phyloP scores from a whole-genome alignment of 805 yeast genomes.

The Ogataea thermomethanolica region DNA sequence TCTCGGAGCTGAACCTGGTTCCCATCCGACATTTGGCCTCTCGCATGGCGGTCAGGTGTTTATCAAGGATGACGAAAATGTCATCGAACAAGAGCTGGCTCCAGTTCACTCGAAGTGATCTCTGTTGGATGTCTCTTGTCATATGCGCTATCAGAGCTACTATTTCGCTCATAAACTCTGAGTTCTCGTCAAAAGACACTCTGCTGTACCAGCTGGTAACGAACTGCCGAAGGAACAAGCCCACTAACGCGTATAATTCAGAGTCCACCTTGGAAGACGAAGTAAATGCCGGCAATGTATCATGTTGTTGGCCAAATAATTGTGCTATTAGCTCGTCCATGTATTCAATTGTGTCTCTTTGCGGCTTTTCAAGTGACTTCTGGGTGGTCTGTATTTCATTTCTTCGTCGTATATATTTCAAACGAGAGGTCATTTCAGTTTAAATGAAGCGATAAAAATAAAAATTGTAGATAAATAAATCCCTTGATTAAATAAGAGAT shows the following conservation, averaged over 20 bases:
- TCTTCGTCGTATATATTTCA: slow-evolving; percentile 6
- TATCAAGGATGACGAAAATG: slow-evolving; percentile 38
- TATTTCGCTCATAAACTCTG: slow-evolving; percentile 40
- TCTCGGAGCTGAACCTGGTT: slow-evolving; percentile 14
- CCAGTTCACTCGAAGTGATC: slow-evolving; percentile 33
- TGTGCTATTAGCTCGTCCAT: slow-evolving; percentile 18
- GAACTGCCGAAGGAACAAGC: slow-evolving; percentile 45
- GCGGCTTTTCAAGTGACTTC: background rate
- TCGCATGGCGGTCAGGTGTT: slow-evolving; percentile 20
- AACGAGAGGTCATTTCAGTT: slow-evolving; percentile 2
- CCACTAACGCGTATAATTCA: slow-evolving; percentile 44
- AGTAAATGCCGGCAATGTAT: slow-evolving; percentile 37
- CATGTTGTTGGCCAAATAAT: slow-evolving; percentile 17
- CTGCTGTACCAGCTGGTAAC: slow-evolving; percentile 44
- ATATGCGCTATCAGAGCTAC: slow-evolving; percentile 38
- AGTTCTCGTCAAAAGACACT: slow-evolving; percentile 37
- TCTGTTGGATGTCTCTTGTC: slow-evolving; percentile 36
- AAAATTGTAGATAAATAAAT: slow-evolving; percentile 30
- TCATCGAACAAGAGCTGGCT: slow-evolving; percentile 41
- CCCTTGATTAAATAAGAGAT: slow-evolving; percentile 5
- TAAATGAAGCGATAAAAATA: slow-evolving; percentile 33
- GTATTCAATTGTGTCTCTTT: slow-evolving; percentile 27
- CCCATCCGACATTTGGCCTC: slow-evolving; percentile 9
- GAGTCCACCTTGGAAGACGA: slow-evolving; percentile 39
- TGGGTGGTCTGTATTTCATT: background rate